Base-by-base conservation (phyloP, 495 filamentous ascomycete genomes). In the Annulohypoxylon nitens region DNA sequence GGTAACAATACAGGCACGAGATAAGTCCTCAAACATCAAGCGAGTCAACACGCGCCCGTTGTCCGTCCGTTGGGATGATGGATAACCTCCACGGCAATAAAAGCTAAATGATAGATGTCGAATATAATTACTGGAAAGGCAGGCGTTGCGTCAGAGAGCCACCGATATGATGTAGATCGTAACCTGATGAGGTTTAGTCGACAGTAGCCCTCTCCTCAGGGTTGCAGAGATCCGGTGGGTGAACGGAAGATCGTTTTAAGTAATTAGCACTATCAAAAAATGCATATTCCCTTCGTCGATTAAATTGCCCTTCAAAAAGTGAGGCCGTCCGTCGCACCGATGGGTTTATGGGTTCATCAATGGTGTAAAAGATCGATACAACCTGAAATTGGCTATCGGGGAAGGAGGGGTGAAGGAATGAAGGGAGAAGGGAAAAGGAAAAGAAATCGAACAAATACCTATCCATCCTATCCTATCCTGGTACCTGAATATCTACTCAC, bases 111-210 rank as follows among this genome's bases (percentile, higher is more conserved):
- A 51, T 55, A 53, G 34, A 37, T 51, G 51, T 72, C 59, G 58
- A 72, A 51, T 50, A 53, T 74, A 69, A 25, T 65, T 70, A 51
- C 67, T 64, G 63, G 72, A 75, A 57, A 67, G 71, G 64, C 51
- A 66, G 67, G 59, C 63, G 67, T 71, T 75, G 72, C 72, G 72
- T 75, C 72, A 75, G 67, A 71, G 64, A 37, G 67, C 59, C 59
- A 37, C 36, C 64, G 53, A 64, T 37, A 60, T 14, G 37, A 47
- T 14, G 72, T 41, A 75, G 72, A 75, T 75, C 72, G 34, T 64
- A 51, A 18, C 72, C 67, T 18, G 50, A 68, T 64, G 0, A 41
- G 39, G 72, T 20, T 33, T 75, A 68, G 63, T 39, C 33, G 6
- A 50, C 37, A 51, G 64, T 54, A 70, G 59, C 63, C 53, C 34